Percentiles rank a stretch among this genome's conserved stretches.
These are phyloP conservation scores for Cladosporium sphaerospermum DNA, from an alignment of 2,329 filamentous ascomycete species.

Conservation along the genomic window DNA sequence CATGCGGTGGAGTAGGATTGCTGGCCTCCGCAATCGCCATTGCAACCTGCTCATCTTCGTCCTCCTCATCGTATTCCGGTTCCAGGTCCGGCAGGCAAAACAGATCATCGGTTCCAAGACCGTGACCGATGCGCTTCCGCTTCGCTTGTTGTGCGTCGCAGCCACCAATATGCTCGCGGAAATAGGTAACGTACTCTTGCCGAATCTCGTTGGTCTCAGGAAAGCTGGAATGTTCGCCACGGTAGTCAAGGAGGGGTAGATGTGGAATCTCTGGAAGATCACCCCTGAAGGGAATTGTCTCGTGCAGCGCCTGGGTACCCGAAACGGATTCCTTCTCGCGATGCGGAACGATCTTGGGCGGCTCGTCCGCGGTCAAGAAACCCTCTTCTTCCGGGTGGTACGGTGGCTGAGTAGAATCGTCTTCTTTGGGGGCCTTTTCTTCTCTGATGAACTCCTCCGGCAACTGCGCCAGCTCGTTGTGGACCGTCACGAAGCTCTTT, in stretches of 20 bases:
- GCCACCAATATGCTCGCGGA: constrained; percentile 60
- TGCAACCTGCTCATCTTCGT: constrained; percentile 11
- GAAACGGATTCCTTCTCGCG: constrained; percentile 47
- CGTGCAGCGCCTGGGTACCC: constrained; percentile 41
- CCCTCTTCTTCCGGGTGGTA: constrained; percentile 24
- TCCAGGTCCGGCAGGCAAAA: constrained; percentile 51
- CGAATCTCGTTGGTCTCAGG: constrained; percentile 42
- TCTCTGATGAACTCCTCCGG: constrained; percentile 58
- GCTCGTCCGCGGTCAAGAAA: constrained; percentile 30
- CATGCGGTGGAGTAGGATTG: background rate
- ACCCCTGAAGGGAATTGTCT: constrained; percentile 42
- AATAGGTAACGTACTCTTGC: constrained; percentile 49
- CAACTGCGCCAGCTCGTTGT: constrained; percentile 64
- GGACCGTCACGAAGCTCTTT: constrained; percentile 59
- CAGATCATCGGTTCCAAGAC: constrained; percentile 47
- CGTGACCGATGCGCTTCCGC: constrained; percentile 30
- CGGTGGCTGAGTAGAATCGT: constrained; percentile 14
- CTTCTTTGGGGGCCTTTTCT: constrained; percentile 2
- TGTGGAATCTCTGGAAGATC: constrained; percentile 43
- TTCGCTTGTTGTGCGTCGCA: constrained; percentile 45
- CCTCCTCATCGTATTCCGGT: constrained; percentile 19
- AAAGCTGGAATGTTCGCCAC: constrained; percentile 46
- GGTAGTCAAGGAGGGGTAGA: constrained; percentile 59
- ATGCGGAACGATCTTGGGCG: constrained; percentile 20
- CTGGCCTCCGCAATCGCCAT: constrained; percentile 9